phyloP scores from a whole-genome alignment of 306 rosid species.

The Trifolium dubium region DNA sequence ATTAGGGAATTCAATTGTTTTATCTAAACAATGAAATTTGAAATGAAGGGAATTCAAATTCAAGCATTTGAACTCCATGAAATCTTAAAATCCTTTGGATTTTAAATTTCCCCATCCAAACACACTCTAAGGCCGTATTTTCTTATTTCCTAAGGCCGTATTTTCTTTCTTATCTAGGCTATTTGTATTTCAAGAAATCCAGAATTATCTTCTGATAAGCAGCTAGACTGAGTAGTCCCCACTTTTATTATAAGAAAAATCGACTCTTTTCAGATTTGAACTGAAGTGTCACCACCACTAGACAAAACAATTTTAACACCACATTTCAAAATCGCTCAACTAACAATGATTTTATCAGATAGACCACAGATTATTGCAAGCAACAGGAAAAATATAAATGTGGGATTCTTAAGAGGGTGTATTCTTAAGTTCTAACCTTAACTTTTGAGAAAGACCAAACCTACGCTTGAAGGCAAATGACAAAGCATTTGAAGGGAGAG shows the following conservation, averaged over 20 bases:
- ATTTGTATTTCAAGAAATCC: neutral
- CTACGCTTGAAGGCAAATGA: constrained; percentile 90
- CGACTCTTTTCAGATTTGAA: neutral
- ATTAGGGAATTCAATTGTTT: too few species aligned
- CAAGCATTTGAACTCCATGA: too few species aligned
- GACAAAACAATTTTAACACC: neutral
- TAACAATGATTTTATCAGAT: neutral
- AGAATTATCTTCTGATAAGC: neutral
- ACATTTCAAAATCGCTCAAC: too few species aligned
- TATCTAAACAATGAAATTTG: too few species aligned
- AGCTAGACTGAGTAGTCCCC: neutral
- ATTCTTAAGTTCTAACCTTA: constrained; percentile 63
- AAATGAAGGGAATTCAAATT: too few species aligned
- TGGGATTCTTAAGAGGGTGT: constrained; percentile 13
- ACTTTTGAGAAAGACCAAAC: constrained; percentile 75
- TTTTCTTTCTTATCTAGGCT: neutral
- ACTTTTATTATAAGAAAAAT: too few species aligned
- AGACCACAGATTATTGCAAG: constrained; percentile 12
- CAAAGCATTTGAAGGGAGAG: constrained; percentile 81
- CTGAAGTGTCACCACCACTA: neutral
- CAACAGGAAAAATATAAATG: constrained; percentile 8
- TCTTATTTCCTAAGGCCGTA: neutral
- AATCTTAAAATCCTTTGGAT: too few species aligned
- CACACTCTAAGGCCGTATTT: too few species aligned
- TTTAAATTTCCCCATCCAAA: too few species aligned